phyloP scores from a whole-genome alignment of 495 filamentous ascomycete species.

The Xylaria bambusicola region DNA sequence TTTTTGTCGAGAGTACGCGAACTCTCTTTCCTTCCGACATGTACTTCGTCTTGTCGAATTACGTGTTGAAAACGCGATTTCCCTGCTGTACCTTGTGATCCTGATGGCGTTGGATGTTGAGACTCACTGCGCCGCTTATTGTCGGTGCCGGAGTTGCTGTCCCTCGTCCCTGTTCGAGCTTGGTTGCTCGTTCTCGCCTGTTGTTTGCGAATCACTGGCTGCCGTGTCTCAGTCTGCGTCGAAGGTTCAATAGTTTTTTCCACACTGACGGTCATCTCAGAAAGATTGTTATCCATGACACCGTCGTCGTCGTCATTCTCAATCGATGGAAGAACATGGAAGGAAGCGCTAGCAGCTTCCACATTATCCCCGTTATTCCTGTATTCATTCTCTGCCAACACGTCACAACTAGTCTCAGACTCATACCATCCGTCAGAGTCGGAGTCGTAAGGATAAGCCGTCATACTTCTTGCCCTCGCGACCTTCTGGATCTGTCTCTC shows the following conservation, averaged over 20 bases:
- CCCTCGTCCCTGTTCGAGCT: neutral
- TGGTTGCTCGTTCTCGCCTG: neutral
- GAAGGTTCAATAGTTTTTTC: neutral
- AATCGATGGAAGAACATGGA: neutral
- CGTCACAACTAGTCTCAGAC: conserved; percentile 1
- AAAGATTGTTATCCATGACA: neutral
- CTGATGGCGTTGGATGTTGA: neutral
- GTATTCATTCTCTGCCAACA: neutral
- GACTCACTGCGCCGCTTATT: neutral
- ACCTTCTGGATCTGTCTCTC: neutral
- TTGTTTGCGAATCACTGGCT: neutral
- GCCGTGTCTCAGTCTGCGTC: neutral
- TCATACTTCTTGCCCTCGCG: neutral
- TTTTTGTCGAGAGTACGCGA: too few relatives aligned
- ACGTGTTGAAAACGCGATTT: too few relatives aligned
- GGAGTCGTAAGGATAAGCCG: too few relatives aligned
- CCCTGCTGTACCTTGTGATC: too few relatives aligned
- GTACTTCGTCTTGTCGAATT: too few relatives aligned
- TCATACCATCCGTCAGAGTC: neutral
- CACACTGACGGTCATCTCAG: neutral
- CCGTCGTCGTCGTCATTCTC: neutral
- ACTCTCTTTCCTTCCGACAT: too few relatives aligned
- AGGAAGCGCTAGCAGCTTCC: too few relatives aligned
- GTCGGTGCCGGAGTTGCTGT: neutral
- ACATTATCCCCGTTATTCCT: neutral